Conservation (phyloP, 2,329 filamentous ascomycete genomes). For the Mycogone perniciosa region DNA sequence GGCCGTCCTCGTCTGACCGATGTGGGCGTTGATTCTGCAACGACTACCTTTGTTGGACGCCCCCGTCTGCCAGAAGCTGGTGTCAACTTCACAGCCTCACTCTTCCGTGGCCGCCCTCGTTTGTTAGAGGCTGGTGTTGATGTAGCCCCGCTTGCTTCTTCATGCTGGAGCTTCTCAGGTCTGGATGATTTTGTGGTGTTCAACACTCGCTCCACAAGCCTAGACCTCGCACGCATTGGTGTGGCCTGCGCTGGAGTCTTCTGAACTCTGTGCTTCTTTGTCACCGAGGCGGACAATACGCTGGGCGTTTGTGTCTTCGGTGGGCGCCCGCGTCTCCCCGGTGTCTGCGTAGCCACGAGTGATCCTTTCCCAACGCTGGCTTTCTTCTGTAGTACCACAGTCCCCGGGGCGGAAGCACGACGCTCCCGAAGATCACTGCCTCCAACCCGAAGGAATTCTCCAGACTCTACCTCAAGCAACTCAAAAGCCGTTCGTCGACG, state of each 20-base stretch:
- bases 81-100: background rate
- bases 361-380: background rate
- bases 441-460: too few relatives aligned
- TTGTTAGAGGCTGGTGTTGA: background rate
- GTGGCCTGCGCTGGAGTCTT: background rate
- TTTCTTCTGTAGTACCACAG: too few relatives aligned
- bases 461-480: too few relatives aligned
- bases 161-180: background rate
- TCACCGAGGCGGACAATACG: background rate
- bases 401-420: too few relatives aligned
- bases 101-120: background rate
- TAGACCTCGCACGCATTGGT: background rate
- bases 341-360: background rate
- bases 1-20: background rate
- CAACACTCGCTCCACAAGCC: background rate
- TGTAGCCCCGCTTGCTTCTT: background rate
- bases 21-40: background rate
- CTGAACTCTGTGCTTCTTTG: background rate
- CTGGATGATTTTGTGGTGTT: background rate
- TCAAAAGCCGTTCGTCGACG: too few relatives aligned
- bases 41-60: background rate
- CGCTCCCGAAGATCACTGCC: too few relatives aligned
- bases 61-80: background rate
- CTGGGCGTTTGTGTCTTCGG: background rate
- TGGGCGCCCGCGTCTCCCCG: background rate